phyloP scores from a whole-genome alignment of 2,329 filamentous ascomycete genomes.

The Juglanconis sp. region DNA sequence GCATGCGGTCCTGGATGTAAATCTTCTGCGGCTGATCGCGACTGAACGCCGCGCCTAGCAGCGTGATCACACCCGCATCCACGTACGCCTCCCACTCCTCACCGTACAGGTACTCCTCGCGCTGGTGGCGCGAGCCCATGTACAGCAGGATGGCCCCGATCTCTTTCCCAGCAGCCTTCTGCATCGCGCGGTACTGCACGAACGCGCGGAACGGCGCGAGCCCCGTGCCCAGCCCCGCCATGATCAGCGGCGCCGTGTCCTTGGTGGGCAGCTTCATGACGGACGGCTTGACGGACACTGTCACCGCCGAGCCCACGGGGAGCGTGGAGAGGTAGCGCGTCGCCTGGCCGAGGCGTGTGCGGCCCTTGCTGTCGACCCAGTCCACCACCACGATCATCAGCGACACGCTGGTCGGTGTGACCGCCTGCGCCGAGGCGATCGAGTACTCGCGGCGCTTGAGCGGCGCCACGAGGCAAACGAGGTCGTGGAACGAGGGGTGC shows the following conservation, averaged over 20 bases:
- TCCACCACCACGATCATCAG: conserved; percentile 97
- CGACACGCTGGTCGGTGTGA: conserved; percentile 83
- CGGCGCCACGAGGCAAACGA: conserved; percentile 80
- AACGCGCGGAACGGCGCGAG: conserved; percentile 99
- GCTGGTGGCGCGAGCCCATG: conserved; percentile 94
- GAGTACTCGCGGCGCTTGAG: conserved; percentile 98
- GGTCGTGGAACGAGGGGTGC: conserved; percentile 82
- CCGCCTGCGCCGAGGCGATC: conserved; percentile 96
- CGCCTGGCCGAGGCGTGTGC: conserved; percentile 87
- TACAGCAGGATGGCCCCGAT: conserved; percentile 93
- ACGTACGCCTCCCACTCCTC: conserved; percentile 99
- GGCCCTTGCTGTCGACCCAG: conserved; percentile 87
- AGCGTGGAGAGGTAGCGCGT: conserved; percentile 84
- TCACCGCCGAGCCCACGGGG: conserved; percentile 72
- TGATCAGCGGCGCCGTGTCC: conserved; percentile 90
- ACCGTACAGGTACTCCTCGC: conserved; percentile 97
- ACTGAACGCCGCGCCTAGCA: conserved; percentile 90
- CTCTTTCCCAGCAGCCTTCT: conserved; percentile 94
- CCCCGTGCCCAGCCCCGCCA: conserved; percentile 97
- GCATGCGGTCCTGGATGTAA: conserved; percentile 98
- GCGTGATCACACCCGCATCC: conserved; percentile 90
- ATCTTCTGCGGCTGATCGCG: conserved; percentile 98
- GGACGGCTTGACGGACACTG: conserved; percentile 92
- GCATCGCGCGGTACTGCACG: conserved; percentile 95
- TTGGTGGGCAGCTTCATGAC: conserved; percentile 96